Evolutionary conservation across 345 rosid genomes (phyloP).

Genomic region (Populus alba): DNA sequence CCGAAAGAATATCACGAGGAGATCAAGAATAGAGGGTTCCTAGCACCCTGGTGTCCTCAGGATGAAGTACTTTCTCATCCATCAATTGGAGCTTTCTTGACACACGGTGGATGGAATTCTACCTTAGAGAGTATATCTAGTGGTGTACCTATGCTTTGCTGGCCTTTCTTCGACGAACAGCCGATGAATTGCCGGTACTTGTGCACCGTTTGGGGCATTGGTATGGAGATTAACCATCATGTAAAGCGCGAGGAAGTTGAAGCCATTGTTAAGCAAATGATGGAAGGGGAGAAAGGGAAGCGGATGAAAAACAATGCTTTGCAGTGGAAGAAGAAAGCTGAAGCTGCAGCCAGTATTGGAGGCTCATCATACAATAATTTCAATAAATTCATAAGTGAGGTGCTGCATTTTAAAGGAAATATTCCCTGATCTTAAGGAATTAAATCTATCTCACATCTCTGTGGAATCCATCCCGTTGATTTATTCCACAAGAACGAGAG

Average conservation of each 20-base stretch:
- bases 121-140: conserved; percentile 15
- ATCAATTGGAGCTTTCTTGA: conserved; percentile 30
- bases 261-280: conserved; percentile 22
- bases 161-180: conserved; percentile 41
- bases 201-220: conserved; percentile 29
- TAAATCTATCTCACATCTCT: no score
- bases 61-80: conserved; percentile 25
- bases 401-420: background rate
- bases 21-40: conserved; percentile 22
- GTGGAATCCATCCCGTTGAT: no score
- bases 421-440: no score
- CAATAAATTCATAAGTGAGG: background rate
- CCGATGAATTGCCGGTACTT: conserved; percentile 29
- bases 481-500: no score
- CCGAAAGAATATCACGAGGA: conserved; percentile 22
- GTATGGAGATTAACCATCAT: conserved; percentile 22
- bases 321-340: conserved; percentile 7
- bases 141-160: conserved; percentile 25
- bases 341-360: background rate
- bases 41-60: conserved; percentile 37
- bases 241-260: conserved; percentile 24
- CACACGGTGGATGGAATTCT: conserved; percentile 43
- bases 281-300: conserved; percentile 20
- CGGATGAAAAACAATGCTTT: conserved; percentile 6
- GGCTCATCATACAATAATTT: conserved; percentile 3